Evolutionary conservation across 768 basidiomycete genomes (phyloP), one percentile per base, ranked within the genome.

Genomic region (Pholiota molesta): DNA sequence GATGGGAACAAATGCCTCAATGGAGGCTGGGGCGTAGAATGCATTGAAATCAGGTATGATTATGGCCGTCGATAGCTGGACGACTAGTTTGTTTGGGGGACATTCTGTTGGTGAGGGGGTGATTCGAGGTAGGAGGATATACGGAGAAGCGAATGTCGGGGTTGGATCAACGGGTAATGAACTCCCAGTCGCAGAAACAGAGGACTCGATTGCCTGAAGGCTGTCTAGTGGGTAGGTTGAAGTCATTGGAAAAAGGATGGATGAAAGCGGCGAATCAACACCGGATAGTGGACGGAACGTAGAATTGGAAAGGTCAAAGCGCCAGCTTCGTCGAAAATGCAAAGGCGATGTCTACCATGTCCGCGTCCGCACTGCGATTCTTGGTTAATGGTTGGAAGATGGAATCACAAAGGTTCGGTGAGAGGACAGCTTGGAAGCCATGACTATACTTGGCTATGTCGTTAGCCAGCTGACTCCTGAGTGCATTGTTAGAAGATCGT

Each of bases 21-120:
- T 77, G 45, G 83, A 69, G 23, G 68, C 71, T 21, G 69, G 65
- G 29, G 68, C 64, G 68, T 84, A 85, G 73, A 75, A 83, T 21
- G 71, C 70, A 61, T 69, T 62, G 70, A 79, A 87, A 68, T 85
- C 74, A 1, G 78, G 73, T 28, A 87, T 83, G 61, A 80, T 73
- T 40, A 87, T 44, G 8, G 79, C 74, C 2, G 86, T 86, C 3
- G 80, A 73, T 23, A 87, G 75, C 55, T 82, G 72, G 62, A 86
- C 74, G 40, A 84, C 77, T 49, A 85, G 81, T 66, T 78, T 72
- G 65, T 78, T 79, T 29, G 79, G 74, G 23, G 72, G 65, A 64
- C 77, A 78, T 59, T 71, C 71, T 45, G 74, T 67, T 10, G 77
- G 70, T 4, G 74, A 62, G 65, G 75, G 71, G 33, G 77, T 78